Base-by-base conservation (phyloP, 306 rosid genomes). In the Hylodesmum podocarpum region DNA sequence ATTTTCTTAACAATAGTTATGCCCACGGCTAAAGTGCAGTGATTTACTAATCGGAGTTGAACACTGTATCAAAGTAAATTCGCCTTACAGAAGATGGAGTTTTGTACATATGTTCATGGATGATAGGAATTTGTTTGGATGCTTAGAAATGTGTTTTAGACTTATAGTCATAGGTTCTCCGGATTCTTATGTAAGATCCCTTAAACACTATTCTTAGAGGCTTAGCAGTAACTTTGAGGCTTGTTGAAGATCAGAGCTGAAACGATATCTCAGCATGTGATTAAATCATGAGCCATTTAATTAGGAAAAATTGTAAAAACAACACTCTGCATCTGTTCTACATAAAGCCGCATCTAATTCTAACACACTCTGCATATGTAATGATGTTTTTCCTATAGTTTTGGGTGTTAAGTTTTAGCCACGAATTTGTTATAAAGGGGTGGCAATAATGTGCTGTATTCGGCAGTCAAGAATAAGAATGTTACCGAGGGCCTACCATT, bases 291-390 rank as follows among this genome's bases (percentile, higher is more conserved):
- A 34, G 66, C 27, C 21, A 9, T 62, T 18, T 16, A 27, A 19
- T 8, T 22, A 10, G 18, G n/a, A 5, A 69, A 73, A 76, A 25
- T 16, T 16, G 18, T 3, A 58, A 51, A 58, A 51, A 65, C n/a
- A 15, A 74, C 61, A 65, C 75, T 78, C 86, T 22, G 64, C 75
- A 19, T 44, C 63, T 11, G 61, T 78, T 69, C 46, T 73, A 86
- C 72, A 83, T 37, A 29, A 55, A 72, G 86, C 89, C 87, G 84
- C 84, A 49, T n/a, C 81, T 80, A 84, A 58, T 43, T 75, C 81
- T 76, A 80, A 76, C 64, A 55, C 47, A 64, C 10, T 14, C 3
- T 63, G 41, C 75, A 69, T 19, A 61, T 1, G 1, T 4, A 27
- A 13, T 43, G n/a, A 51, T 25, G 2, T 15, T 36, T 29, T n/a